phyloP scores from a whole-genome alignment of 2,329 filamentous ascomycete species.

The Cryphonectria parasitica region DNA sequence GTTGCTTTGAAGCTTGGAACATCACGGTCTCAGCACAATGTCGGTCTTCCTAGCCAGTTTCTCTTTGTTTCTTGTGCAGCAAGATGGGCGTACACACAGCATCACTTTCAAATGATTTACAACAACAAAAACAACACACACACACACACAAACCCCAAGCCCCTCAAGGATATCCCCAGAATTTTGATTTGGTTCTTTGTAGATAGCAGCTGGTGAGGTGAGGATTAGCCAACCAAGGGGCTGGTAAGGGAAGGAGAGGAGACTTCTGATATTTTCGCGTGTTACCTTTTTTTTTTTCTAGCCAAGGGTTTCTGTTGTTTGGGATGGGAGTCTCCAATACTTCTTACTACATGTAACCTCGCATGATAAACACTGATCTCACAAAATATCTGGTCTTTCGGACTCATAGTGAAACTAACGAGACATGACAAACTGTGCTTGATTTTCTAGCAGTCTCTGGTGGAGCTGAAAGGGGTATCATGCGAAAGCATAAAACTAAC shows the following conservation, averaged over 20 bases:
- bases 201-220: slow-evolving; percentile 31
- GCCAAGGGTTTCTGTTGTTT: slow-evolving; percentile 3
- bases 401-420: background rate
- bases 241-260: slow-evolving; percentile 17
- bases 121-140: slow-evolving; percentile 5
- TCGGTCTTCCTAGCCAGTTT: slow-evolving; percentile 33
- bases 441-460: background rate
- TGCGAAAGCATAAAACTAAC: background rate
- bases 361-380: slow-evolving; percentile 16
- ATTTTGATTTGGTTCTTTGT: slow-evolving; percentile 34
- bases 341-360: slow-evolving; percentile 7
- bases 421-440: slow-evolving; percentile 2
- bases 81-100: slow-evolving; percentile 29
- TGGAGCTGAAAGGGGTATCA: slow-evolving; percentile 1
- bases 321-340: background rate
- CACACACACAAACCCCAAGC: background rate
- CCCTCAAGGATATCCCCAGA: slow-evolving; percentile 36
- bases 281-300: slow-evolving; percentile 10
- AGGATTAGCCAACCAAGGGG: background rate
- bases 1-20: slow-evolving; percentile 28
- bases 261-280: slow-evolving; percentile 20
- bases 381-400: background rate
- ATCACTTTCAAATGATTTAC: slow-evolving; percentile 23
- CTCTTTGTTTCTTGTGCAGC: slow-evolving; percentile 30
- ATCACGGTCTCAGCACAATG: background rate